phyloP scores from a whole-genome alignment of 169 alveolate species.

The Plasmodium gonderi region DNA sequence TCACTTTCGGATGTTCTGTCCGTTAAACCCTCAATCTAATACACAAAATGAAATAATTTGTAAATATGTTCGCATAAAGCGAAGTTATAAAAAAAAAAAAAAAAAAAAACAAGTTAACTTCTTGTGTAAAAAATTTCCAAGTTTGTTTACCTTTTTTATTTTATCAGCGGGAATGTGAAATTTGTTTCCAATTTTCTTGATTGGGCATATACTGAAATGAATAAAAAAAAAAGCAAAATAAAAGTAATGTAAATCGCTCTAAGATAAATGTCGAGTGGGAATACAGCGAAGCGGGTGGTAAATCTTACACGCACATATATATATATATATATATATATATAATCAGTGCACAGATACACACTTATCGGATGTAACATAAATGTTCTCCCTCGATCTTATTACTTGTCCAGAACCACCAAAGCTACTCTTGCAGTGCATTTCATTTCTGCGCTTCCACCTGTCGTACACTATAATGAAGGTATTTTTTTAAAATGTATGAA shows the following conservation, averaged over 20 bases:
- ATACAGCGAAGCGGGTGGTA: not conserved
- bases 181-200: conserved; percentile 27
- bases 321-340: conserved; percentile 6
- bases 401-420: conserved; percentile 68
- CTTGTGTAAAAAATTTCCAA: not conserved
- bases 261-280: not conserved
- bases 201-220: conserved; percentile 56
- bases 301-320: not conserved
- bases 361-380: not conserved
- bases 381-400: not conserved
- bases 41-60: not conserved
- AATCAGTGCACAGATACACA: not conserved
- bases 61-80: not conserved
- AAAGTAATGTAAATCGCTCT: not conserved
- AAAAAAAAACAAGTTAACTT: not conserved
- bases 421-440: conserved; percentile 75
- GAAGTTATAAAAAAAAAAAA: not conserved
- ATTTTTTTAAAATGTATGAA: not conserved
- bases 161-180: conserved; percentile 29
- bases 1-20: conserved; percentile 70
- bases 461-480: conserved; percentile 39
- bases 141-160: conserved; percentile 23
- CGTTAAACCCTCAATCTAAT: conserved; percentile 33
- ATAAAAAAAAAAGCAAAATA: not conserved
- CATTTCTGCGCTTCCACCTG: conserved; percentile 73